A percentile compares a stretch with the other conserved stretches of the same genome.
These are phyloP conservation scores for Sporothrix sp. DNA, from an alignment of 2,329 filamentous ascomycete species.

Conservation along the genomic window DNA sequence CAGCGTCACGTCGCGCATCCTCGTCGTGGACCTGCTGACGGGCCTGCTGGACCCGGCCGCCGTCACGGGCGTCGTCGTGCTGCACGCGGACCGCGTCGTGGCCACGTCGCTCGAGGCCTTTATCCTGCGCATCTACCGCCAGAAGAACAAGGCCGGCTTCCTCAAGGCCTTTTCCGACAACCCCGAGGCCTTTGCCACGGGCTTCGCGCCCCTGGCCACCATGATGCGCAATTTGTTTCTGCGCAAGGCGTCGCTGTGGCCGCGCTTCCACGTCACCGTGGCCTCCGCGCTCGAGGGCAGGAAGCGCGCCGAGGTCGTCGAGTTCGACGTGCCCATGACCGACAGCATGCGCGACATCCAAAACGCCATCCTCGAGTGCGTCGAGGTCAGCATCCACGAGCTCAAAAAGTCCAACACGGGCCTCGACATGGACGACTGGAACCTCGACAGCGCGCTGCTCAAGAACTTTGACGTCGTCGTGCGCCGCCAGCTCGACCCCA, in stretches of 20 bases:
- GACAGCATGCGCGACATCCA: constrained; percentile 90
- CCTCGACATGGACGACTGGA: constrained; percentile 95
- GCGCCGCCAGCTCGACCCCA: constrained; percentile 81
- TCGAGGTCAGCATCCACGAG: constrained; percentile 88
- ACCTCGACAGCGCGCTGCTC: constrained; percentile 81
- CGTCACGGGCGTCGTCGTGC: constrained; percentile 74
- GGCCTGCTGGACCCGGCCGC: constrained; percentile 69
- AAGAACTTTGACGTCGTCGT: constrained; percentile 87
- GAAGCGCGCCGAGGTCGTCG: constrained; percentile 91
- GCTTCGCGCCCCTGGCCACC: constrained; percentile 76
- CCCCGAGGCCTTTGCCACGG: constrained; percentile 79
- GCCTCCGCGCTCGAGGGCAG: constrained; percentile 83
- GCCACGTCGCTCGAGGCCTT: constrained; percentile 91
- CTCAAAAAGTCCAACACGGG: constrained; percentile 84
- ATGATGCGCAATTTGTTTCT: constrained; percentile 93
- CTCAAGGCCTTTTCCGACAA: constrained; percentile 93
- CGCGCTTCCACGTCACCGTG: constrained; percentile 84
- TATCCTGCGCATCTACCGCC: constrained; percentile 84
- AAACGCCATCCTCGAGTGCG: constrained; percentile 88
- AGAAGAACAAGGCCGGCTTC: constrained; percentile 89
- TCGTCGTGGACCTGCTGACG: constrained; percentile 90
- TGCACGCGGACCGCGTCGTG: constrained; percentile 80
- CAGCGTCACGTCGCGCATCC: constrained; percentile 88
- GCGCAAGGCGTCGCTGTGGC: constrained; percentile 81
- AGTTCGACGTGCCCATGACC: constrained; percentile 93